Percentiles rank a stretch among this genome's conserved stretches.
These are phyloP conservation scores for Lepidium sativum DNA, from an alignment of 345 rosid genomes.

Conservation along the genomic window DNA sequence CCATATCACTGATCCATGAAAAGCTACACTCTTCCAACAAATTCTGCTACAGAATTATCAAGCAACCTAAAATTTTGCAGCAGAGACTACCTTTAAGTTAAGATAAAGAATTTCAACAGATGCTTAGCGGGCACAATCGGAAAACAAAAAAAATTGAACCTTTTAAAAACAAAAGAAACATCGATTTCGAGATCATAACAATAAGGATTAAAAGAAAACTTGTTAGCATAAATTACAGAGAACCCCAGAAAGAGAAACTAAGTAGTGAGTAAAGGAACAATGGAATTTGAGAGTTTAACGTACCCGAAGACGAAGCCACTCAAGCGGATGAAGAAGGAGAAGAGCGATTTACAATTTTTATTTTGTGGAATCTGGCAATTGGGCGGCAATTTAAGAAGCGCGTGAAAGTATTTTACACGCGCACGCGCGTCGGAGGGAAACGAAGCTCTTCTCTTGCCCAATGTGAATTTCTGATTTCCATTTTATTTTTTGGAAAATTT, in stretches of 20 bases:
- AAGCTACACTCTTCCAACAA: too few relatives aligned
- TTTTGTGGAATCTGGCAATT: constrained; percentile 10
- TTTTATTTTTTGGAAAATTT: too few relatives aligned
- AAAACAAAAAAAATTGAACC: neutral
- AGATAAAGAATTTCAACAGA: neutral
- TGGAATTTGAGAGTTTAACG: neutral
- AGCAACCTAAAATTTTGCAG: too few relatives aligned
- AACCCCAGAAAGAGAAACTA: neutral
- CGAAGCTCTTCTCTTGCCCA: too few relatives aligned
- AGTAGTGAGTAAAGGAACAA: neutral
- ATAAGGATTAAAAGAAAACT: neutral
- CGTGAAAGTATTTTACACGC: neutral
- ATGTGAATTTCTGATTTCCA: too few relatives aligned
- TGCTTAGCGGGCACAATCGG: neutral
- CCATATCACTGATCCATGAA: too few relatives aligned
- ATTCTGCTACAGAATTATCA: too few relatives aligned
- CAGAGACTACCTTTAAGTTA: too few relatives aligned
- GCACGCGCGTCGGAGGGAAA: neutral
- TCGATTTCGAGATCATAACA: neutral
- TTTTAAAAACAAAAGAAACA: too few relatives aligned
- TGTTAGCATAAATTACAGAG: neutral
- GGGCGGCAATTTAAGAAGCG: neutral
- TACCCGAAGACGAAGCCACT: constrained; percentile 15
- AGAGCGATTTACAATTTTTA: neutral
- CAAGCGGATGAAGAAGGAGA: constrained; percentile 10